phyloP scores from a whole-genome alignment of 2,329 filamentous ascomycete genomes.

The Lasiodiplodia sp. region DNA sequence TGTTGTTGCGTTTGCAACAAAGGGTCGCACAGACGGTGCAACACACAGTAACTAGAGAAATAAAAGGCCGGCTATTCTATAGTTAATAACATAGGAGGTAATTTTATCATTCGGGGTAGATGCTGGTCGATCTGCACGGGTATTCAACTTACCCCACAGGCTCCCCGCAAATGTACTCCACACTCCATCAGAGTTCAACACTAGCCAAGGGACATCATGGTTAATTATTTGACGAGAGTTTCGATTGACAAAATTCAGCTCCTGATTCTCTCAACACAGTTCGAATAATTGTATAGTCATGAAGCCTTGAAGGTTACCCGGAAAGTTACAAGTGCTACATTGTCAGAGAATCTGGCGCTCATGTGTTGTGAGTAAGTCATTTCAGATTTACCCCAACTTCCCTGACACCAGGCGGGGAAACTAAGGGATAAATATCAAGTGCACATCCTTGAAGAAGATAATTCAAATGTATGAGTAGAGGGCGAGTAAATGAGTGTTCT shows the following conservation, averaged over 20 bases:
- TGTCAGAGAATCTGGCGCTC: neutral
- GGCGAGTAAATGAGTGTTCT: neutral
- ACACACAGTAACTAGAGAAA: no score
- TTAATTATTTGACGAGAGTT: no score
- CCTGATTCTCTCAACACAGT: no score
- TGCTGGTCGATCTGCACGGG: neutral
- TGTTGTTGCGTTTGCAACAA: no score
- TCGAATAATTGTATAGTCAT: no score
- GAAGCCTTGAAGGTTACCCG: neutral
- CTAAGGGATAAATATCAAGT: neutral
- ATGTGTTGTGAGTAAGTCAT: no score
- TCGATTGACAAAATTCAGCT: neutral
- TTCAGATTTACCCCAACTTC: neutral
- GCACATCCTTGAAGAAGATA: neutral
- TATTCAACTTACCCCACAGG: neutral
- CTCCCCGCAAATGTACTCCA: neutral
- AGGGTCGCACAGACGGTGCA: no score
- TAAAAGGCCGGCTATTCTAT: no score
- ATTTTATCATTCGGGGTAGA: neutral
- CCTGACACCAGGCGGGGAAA: neutral
- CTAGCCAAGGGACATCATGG: no score
- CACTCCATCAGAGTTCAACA: neutral
- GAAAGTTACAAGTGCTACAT: neutral
- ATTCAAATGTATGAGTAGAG: neutral
- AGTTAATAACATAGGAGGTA: no score